phyloP scores from a whole-genome alignment of 352 stramenopile genomes.

The Phytophthora sp. region DNA sequence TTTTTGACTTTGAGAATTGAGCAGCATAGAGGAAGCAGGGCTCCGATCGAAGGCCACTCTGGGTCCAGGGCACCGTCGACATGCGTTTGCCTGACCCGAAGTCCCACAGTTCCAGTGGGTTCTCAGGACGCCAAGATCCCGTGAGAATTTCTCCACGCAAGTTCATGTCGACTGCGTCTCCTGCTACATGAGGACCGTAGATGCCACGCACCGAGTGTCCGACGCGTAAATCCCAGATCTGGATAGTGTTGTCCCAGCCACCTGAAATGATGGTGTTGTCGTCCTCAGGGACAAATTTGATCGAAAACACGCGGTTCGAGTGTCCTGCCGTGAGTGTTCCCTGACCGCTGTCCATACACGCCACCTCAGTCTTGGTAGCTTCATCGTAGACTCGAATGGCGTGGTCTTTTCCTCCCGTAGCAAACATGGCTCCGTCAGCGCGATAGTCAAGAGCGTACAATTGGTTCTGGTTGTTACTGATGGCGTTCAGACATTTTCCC shows the following conservation, averaged over 20 bases:
- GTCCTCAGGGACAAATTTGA: conserved; percentile 88
- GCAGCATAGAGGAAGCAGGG: conserved; percentile 91
- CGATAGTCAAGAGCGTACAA: conserved; percentile 92
- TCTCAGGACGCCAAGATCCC: conserved; percentile 91
- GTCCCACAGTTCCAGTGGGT: conserved; percentile 92
- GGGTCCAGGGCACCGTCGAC: conserved; percentile 85
- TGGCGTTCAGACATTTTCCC: conserved; percentile 91
- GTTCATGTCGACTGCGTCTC: conserved; percentile 83
- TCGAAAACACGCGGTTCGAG: conserved; percentile 92
- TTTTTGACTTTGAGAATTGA: conserved; percentile 82
- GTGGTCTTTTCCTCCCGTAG: conserved; percentile 89
- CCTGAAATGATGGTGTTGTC: conserved; percentile 87
- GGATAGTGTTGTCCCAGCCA: conserved; percentile 93
- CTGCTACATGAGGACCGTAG: conserved; percentile 91
- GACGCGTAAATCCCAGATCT: conserved; percentile 91
- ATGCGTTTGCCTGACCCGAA: conserved; percentile 83
- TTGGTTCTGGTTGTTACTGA: conserved; percentile 89
- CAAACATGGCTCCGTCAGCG: conserved; percentile 85
- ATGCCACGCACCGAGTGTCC: conserved; percentile 90
- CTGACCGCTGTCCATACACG: conserved; percentile 68
- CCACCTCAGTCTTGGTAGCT: conserved; percentile 82
- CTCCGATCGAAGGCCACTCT: conserved; percentile 76
- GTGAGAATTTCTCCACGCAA: conserved; percentile 81
- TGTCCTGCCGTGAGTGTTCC: conserved; percentile 80
- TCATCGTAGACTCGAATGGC: conserved; percentile 90